A percentile compares a stretch with the other conserved stretches of the same genome.
Evolutionary conservation across 192 early-diverging fungal genomes (phyloP).

Genomic region (Coemansia sp.): DNA sequence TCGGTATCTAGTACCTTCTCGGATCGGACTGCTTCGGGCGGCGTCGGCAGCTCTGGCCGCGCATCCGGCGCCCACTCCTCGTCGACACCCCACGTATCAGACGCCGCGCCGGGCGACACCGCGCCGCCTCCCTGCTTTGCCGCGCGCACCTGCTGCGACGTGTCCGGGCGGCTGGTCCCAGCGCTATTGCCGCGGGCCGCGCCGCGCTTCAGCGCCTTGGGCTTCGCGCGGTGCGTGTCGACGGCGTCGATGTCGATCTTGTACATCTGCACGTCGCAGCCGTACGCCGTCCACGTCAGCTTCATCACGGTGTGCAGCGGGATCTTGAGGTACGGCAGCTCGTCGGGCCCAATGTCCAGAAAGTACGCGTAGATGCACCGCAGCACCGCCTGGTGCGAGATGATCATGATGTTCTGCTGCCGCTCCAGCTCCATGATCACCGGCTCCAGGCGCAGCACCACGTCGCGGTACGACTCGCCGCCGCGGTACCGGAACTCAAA

Average conservation of each 20-base stretch:
- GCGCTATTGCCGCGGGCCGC: conserved; percentile 22
- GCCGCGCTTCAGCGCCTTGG: conserved; percentile 46
- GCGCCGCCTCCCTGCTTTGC: conserved; percentile 6
- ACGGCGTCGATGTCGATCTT: conserved; percentile 97
- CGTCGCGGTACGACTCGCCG: conserved; percentile 91
- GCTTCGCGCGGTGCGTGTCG: conserved; percentile 89
- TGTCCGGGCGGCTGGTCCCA: not conserved
- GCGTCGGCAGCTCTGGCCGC: conserved; percentile 11
- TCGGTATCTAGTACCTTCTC: too few relatives aligned
- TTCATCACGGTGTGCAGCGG: conserved; percentile 97
- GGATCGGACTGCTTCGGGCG: not conserved
- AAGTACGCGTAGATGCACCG: conserved; percentile 99
- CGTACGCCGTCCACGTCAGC: conserved; percentile 95
- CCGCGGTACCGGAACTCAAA: conserved; percentile 86
- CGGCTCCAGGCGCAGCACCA: conserved; percentile 94
- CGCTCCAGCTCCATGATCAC: conserved; percentile 99
- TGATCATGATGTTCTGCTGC: conserved; percentile 93
- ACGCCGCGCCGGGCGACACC: conserved; percentile 6
- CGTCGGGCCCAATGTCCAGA: conserved; percentile 87
- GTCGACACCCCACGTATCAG: conserved; percentile 27
- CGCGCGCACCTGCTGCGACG: conserved; percentile 14
- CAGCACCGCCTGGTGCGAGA: conserved; percentile 97
- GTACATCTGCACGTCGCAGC: conserved; percentile 91
- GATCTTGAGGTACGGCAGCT: conserved; percentile 98
- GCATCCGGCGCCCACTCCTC: conserved; percentile 16